Percentiles rank a stretch among this genome's conserved stretches.
phyloP scores from a whole-genome alignment of 352 stramenopile species.

The Globisporangium sylvaticum region DNA sequence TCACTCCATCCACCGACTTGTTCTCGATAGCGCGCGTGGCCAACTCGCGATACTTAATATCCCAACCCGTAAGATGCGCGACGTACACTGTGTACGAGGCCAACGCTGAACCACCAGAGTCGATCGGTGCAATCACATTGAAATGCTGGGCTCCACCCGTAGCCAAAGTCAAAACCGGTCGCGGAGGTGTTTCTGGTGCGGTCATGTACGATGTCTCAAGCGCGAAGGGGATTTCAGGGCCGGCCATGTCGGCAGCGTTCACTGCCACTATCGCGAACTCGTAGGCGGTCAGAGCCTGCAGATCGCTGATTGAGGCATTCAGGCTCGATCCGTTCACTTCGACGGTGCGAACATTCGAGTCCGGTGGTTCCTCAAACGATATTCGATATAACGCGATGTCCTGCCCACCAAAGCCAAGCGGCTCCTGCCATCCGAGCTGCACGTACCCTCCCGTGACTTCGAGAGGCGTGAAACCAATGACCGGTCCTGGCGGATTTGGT shows the following conservation, averaged over 20 bases:
- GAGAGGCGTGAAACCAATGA: conserved; percentile 15
- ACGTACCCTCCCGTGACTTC: conserved; percentile 24
- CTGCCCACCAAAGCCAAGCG: conserved; percentile 28
- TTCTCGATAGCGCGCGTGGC: conserved; percentile 3
- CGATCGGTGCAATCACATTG: conserved; percentile 25
- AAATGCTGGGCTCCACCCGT: conserved; percentile 46
- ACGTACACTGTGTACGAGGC: conserved; percentile 27
- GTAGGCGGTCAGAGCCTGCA: conserved; percentile 26
- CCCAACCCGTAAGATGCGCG: conserved; percentile 19
- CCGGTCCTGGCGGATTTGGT: conserved; percentile 19
- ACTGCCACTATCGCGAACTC: conserved; percentile 24
- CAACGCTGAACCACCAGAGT: conserved; percentile 34
- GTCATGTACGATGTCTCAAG: conserved; percentile 15
- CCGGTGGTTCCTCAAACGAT: conserved; percentile 14
- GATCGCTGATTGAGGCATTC: conserved; percentile 16
- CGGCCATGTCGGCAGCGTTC: conserved; percentile 22
- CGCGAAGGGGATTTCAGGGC: conserved; percentile 1
- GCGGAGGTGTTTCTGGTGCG: conserved; percentile 20
- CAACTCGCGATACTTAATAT: conserved; percentile 18
- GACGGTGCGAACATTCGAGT: conserved; percentile 5
- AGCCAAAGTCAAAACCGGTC: conserved; percentile 24
- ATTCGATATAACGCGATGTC: conserved; percentile 26
- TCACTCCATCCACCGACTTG: conserved; percentile 6
- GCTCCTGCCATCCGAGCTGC: conserved; percentile 25
- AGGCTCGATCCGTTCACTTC: conserved; percentile 12